Base-by-base conservation (phyloP, 345 rosid genomes). In the Arabidopsis thaliana region DNA sequence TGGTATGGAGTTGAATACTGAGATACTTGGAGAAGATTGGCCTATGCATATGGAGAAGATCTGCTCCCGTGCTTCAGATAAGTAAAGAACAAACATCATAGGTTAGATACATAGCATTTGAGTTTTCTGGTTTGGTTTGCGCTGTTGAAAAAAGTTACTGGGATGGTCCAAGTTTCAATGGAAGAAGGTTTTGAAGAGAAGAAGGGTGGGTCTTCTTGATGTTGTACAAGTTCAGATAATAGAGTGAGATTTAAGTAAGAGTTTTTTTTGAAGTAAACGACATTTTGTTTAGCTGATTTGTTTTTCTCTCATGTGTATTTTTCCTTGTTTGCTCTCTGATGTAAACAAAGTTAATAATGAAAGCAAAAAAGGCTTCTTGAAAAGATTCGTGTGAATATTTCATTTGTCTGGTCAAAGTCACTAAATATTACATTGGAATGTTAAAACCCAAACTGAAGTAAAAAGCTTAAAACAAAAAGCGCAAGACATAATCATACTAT, bases 1-100 rank as follows among this genome's bases (percentile, higher is more conserved):
- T 62, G 84, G 87, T 50, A 72, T 87, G 86, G 91, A 89, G 74
- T 57, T 84, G 79, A 83, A 89, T 76, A 93, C 97, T 9, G 86
- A 22, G 68, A 33, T 85, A 42, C 96, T 92, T 53, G 97, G 98
- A 58, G 85, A 75, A 72, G 86, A 87, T 38, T 90, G 97, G 97
- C 52, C 96, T 4, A 64, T 69, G 34, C 87, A 81, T 57, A 82
- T 87, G 36, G 99, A 92, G 85, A 95, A 83, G 76, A 85, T 92
- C 13, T 80, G 83, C 37, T 81, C 82, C 9, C 59, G 77, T 64
- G 78, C 80, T 69, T 85, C 60, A 48, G 84, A 84, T 32, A 84
- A 83, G 45, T 82, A 75, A 78, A 72, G 57, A 45, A 55, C 20
- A 61, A 60, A 53, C 30, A 4, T 33, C 37, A 45, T 69, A 58